Conservation (phyloP, 2,329 filamentous ascomycete species). For the Phaeosphaeria sp. region DNA sequence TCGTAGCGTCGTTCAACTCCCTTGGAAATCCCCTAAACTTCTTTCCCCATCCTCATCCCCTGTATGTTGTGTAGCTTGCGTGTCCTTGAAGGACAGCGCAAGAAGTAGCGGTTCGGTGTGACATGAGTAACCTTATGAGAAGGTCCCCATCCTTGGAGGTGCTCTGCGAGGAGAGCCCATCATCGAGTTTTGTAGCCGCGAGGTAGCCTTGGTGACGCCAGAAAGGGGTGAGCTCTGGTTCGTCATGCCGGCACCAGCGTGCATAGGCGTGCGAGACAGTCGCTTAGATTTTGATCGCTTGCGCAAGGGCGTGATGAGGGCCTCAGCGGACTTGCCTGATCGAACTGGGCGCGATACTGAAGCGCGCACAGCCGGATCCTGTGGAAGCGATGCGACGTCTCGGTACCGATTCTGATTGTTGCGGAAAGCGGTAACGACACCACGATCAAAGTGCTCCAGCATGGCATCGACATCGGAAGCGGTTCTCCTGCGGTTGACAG, state of each 20-base stretch:
- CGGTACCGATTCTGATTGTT: conserved; percentile 49
- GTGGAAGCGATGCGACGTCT: conserved; percentile 45
- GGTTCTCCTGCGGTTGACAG: conserved; percentile 33
- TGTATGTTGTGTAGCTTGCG: conserved; percentile 9
- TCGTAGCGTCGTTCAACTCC: conserved; percentile 42
- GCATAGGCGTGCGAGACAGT: conserved; percentile 29
- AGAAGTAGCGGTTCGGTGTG: background rate
- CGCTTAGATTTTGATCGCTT: conserved; percentile 42
- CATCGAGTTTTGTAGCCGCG: conserved; percentile 34
- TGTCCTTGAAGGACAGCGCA: conserved; percentile 8
- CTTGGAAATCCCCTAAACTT: conserved; percentile 17
- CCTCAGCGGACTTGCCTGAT: conserved; percentile 47
- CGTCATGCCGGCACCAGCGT: conserved; percentile 15
- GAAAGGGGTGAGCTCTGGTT: conserved; percentile 35
- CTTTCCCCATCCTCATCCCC: conserved; percentile 23
- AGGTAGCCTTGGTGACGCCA: conserved; percentile 37
- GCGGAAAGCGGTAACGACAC: conserved; percentile 51
- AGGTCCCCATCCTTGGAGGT: conserved; percentile 44
- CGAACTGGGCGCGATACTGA: conserved; percentile 46
- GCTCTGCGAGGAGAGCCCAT: conserved; percentile 33
- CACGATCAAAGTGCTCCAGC: conserved; percentile 58
- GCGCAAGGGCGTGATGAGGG: conserved; percentile 48
- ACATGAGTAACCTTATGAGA: conserved; percentile 27
- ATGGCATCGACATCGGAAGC: conserved; percentile 46
- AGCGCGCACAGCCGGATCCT: conserved; percentile 44